These are phyloP conservation scores for Xylariales sp. DNA, from an alignment of 2,329 filamentous ascomycete species.

Conservation along the genomic window DNA sequence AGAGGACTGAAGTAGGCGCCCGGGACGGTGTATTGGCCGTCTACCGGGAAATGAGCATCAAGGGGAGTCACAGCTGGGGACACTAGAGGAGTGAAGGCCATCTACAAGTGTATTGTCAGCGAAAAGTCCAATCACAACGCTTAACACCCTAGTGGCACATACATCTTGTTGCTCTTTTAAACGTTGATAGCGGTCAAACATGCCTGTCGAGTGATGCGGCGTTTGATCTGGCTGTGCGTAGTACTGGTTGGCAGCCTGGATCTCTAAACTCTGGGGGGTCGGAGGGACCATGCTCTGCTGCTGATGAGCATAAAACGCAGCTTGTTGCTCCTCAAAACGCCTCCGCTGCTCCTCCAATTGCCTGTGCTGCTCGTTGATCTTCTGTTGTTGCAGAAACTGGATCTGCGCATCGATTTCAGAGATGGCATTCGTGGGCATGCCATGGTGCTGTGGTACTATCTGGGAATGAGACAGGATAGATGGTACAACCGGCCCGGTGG, in stretches of 20 bases:
- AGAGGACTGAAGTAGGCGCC: slow-evolving; percentile 78
- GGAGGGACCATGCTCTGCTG: slow-evolving; percentile 63
- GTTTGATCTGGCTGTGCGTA: slow-evolving; percentile 54
- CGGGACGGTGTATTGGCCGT: slow-evolving; percentile 57
- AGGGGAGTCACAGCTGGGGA: slow-evolving; percentile 82
- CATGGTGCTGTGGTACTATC: slow-evolving; percentile 38
- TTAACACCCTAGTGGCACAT: slow-evolving; percentile 21
- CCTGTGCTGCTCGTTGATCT: slow-evolving; percentile 55
- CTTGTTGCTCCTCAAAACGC: slow-evolving; percentile 33
- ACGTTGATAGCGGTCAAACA: slow-evolving; percentile 64
- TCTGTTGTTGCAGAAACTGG: slow-evolving; percentile 61
- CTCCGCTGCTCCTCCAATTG: slow-evolving; percentile 54
- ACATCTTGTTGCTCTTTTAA: slow-evolving; percentile 68
- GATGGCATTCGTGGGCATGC: slow-evolving; percentile 45
- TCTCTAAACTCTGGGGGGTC: slow-evolving; percentile 76
- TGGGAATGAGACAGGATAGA: slow-evolving; percentile 40
- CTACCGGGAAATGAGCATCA: slow-evolving; percentile 63
- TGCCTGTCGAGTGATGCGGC: slow-evolving; percentile 49
- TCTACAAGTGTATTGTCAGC: slow-evolving; percentile 34
- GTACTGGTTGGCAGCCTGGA: slow-evolving; percentile 59
- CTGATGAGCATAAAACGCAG: slow-evolving; percentile 47
- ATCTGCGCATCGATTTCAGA: slow-evolving; percentile 62
- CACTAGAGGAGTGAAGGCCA: slow-evolving; percentile 75
- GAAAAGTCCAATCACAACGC: not conserved
- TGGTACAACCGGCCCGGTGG: slow-evolving; percentile 38